phyloP scores from a whole-genome alignment of 352 stramenopile genomes.

The Phytophthora palmivora region DNA sequence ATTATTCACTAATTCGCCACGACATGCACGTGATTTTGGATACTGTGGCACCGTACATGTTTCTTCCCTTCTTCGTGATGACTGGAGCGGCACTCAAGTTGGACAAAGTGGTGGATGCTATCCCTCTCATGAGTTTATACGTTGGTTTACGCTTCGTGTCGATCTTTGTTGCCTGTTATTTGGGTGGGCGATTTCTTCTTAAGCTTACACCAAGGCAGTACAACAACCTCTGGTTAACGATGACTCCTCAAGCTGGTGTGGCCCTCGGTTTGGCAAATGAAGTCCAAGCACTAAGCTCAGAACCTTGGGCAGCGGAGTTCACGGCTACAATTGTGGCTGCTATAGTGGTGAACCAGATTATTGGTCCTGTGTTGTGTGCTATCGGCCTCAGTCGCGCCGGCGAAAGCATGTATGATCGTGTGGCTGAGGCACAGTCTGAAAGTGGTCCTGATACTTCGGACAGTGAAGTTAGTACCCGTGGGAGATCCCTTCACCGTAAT shows the following conservation, averaged over 20 bases:
- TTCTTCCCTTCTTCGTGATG: constrained; percentile 84
- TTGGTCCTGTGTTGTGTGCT: constrained; percentile 68
- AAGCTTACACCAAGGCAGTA: constrained; percentile 67
- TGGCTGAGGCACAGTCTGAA: constrained; percentile 19
- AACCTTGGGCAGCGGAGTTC: constrained; percentile 67
- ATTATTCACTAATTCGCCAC: constrained; percentile 67
- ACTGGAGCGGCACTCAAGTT: constrained; percentile 74
- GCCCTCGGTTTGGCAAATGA: constrained; percentile 69
- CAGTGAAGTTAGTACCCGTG: constrained; percentile 16
- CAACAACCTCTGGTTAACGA: constrained; percentile 80
- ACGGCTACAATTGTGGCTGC: constrained; percentile 69
- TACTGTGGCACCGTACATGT: constrained; percentile 71
- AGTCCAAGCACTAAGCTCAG: constrained; percentile 52
- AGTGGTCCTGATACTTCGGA: constrained; percentile 9
- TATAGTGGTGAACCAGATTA: constrained; percentile 78
- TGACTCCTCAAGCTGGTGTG: constrained; percentile 77
- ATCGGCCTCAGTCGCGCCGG: constrained; percentile 60
- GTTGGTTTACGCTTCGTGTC: constrained; percentile 60
- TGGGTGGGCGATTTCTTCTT: constrained; percentile 63
- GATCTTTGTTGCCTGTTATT: constrained; percentile 73
- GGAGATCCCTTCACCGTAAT: constrained; percentile 1
- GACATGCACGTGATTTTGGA: constrained; percentile 85
- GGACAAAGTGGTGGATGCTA: constrained; percentile 61
- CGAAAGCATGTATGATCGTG: constrained; percentile 50
- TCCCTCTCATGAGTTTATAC: constrained; percentile 75